Percentiles rank a stretch among this genome's conserved stretches.
phyloP scores from a whole-genome alignment of 352 stramenopile species.

The Globisporangium camurandrum region DNA sequence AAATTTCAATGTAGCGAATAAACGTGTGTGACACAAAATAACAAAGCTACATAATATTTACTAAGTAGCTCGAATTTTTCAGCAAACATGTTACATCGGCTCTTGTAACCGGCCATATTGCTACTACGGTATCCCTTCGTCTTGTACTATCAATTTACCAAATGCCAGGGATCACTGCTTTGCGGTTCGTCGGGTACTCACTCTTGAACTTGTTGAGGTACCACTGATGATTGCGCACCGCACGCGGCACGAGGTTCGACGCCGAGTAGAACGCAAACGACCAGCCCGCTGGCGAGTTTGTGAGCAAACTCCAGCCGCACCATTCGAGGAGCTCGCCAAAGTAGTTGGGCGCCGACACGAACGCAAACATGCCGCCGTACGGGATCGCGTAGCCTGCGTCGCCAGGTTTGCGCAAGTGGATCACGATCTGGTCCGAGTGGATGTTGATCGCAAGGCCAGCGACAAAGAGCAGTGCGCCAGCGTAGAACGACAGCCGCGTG shows the following conservation, averaged over 20 bases:
- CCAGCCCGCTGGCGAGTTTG: constrained; percentile 39
- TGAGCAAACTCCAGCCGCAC: constrained; percentile 53
- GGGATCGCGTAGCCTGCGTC: constrained; percentile 58
- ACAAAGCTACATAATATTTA: no score
- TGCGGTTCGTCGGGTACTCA: constrained; percentile 25
- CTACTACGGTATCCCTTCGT: no score
- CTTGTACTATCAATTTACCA: constrained; percentile 18
- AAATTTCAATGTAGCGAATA: no score
- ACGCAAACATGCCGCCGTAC: constrained; percentile 51
- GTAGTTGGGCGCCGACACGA: constrained; percentile 72
- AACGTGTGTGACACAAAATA: no score
- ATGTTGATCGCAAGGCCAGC: constrained; percentile 54
- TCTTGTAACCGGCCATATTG: no score
- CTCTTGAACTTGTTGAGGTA: constrained; percentile 51
- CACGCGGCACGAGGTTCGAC: constrained; percentile 39
- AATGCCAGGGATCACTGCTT: constrained; percentile 29
- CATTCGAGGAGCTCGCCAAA: constrained; percentile 73
- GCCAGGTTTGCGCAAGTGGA: constrained; percentile 47
- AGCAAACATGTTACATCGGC: no score
- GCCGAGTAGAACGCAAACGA: constrained; percentile 45
- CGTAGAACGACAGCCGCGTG: constrained; percentile 39
- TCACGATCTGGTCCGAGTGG: constrained; percentile 61
- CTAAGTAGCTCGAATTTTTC: no score
- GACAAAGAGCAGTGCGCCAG: constrained; percentile 38
- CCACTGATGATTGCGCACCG: constrained; percentile 44